Base-by-base conservation (phyloP, 768 basidiomycete species). In the Lepiota brunneoincarnata region DNA sequence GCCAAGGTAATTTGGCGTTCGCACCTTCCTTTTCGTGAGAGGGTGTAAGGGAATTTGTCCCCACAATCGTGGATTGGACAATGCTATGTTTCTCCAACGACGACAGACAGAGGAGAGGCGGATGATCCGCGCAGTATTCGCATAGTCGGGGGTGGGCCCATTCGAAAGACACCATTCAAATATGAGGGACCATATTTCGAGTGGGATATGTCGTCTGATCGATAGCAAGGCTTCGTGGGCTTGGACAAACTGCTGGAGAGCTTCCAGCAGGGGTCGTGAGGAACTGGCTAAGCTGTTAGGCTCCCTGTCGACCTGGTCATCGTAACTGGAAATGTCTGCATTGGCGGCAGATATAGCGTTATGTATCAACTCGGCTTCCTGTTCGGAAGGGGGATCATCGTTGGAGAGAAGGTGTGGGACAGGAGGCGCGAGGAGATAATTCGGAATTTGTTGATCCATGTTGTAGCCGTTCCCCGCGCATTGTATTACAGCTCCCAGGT, bases 121-220 rank as follows among this genome's bases (percentile, higher is more conserved):
- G 6, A 23, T 49, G 10, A 38, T 23, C 23, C 4, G 47, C 23
- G 34, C 20, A 12, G 23, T 49, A 37, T 49, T 20, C 6, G 34
- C 5, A 18, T 20, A 14, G 3, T 9, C 1, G 7, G 23, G 10
- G 1, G 21, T 11, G 24, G 14, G n/a, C 4, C 7, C 9, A 7
- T 38, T 12, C 11, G 35, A 18, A 38, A 49, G 18, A 5, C 24
- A 15, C 18, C n/a, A 18, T 23, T 49, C 47, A 35, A 49, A 49
- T 36, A 49, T 37, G 35, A 49, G 47, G 6, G 35, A 35, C 47
- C 47, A 49, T 49, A 49, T 24, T 38, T 49, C 47, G 5, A 6
- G 35, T 6, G 47, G 47, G 11, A 49, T 15, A 34, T 23, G 31
- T 24, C 47, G 47, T 23, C 15, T 12, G 31, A 38, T 5, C 4